phyloP scores from a whole-genome alignment of 345 rosid genomes.

The Populus simonii region DNA sequence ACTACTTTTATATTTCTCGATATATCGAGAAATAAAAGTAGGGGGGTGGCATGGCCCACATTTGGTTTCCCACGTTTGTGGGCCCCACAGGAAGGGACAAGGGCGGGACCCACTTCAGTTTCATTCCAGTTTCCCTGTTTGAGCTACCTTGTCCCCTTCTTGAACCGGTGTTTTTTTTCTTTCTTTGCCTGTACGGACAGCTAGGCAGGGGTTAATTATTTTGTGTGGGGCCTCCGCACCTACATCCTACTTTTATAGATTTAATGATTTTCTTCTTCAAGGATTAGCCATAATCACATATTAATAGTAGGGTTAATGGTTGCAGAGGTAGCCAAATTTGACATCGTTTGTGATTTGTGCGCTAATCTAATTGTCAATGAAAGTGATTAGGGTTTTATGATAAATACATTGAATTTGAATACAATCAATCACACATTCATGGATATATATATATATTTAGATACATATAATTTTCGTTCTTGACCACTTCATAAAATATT shows the following conservation, averaged over 20 bases:
- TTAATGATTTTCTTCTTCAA: not conserved
- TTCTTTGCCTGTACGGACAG: conserved; percentile 45
- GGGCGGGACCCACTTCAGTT: conserved; percentile 37
- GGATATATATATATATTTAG: not conserved
- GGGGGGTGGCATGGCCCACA: not conserved
- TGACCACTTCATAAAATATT: not conserved
- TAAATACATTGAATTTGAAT: not conserved
- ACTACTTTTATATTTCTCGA: not conserved
- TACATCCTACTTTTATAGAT: not conserved
- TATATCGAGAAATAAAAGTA: not conserved
- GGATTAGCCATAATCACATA: not conserved
- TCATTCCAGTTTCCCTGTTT: conserved; percentile 39
- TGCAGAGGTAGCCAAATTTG: not conserved
- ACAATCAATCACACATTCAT: not conserved
- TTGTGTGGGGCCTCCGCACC: conserved; percentile 24
- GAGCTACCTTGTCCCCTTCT: conserved; percentile 16
- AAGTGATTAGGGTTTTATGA: not conserved
- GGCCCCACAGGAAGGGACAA: not conserved
- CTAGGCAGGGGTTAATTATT: conserved; percentile 33
- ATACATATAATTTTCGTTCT: not conserved
- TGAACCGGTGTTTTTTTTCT: not conserved
- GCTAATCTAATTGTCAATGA: not conserved
- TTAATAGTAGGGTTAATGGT: not conserved
- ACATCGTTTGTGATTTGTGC: not conserved
- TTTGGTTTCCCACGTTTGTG: conserved; percentile 15